Conservation (phyloP, 148 eudicot genomes). For the Rhododendron mucronatum region DNA sequence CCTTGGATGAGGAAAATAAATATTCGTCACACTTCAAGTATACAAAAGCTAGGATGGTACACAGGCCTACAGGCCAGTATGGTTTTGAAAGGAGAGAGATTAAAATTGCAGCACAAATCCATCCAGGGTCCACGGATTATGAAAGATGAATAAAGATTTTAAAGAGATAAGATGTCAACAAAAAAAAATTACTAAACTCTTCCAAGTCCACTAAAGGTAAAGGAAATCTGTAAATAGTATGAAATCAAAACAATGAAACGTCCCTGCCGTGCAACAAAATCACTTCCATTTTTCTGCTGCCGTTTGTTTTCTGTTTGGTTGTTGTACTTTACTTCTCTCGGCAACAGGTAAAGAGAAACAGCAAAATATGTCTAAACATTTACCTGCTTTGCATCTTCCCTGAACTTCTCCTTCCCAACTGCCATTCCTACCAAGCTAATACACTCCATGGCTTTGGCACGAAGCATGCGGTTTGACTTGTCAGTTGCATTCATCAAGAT, state of each 20-base stretch:
- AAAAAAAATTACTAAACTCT: background rate
- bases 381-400: constrained; percentile 98
- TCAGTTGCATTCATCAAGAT: constrained; percentile 83
- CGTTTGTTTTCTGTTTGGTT: background rate
- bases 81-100: background rate
- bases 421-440: constrained; percentile 99
- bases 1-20: constrained; percentile 37
- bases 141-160: background rate
- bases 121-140: background rate
- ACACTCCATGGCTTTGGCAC: constrained; percentile 98
- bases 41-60: background rate
- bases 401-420: constrained; percentile 98
- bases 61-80: background rate
- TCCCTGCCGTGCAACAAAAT: background rate
- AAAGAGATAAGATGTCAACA: background rate
- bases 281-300: background rate
- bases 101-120: background rate
- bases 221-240: background rate
- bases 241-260: background rate
- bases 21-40: background rate
- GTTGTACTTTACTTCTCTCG: background rate
- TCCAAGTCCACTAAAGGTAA: background rate
- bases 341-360: background rate
- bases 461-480: constrained; percentile 87
- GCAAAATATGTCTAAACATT: background rate